These are phyloP conservation scores for Terfezia claveryi DNA, from an alignment of 495 filamentous ascomycete species.

Conservation along the genomic window DNA sequence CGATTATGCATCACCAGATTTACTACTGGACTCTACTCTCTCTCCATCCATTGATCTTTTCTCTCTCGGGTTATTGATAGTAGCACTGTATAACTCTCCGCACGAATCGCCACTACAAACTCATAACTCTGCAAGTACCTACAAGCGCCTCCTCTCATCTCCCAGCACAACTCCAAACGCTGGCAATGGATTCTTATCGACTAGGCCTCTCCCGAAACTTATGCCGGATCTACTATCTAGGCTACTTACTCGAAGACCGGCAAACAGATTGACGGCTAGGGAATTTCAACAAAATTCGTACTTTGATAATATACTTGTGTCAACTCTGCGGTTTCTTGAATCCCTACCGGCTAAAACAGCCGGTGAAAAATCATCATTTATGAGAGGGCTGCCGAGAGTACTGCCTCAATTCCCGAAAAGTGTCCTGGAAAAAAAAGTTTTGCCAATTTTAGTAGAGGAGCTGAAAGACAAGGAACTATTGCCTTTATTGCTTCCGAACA, in stretches of 20 bases:
- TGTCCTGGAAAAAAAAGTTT: slow-evolving; percentile 81
- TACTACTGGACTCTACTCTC: slow-evolving; percentile 68
- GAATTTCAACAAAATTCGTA: slow-evolving; percentile 88
- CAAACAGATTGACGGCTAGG: slow-evolving; percentile 63
- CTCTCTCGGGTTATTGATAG: slow-evolving; percentile 66
- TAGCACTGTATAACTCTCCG: slow-evolving; percentile 82
- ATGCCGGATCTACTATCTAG: slow-evolving; percentile 53
- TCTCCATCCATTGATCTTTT: slow-evolving; percentile 71
- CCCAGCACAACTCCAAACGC: slow-evolving; percentile 53
- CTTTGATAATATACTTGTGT: slow-evolving; percentile 90
- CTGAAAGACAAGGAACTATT: slow-evolving; percentile 74
- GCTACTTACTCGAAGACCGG: slow-evolving; percentile 66
- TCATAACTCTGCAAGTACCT: slow-evolving; percentile 51
- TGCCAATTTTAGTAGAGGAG: slow-evolving; percentile 75
- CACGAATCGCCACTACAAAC: slow-evolving; percentile 69
- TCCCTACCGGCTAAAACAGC: slow-evolving; percentile 73
- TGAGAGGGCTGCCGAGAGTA: slow-evolving; percentile 69
- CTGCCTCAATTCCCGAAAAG: slow-evolving; percentile 75
- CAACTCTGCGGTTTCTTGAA: slow-evolving; percentile 86
- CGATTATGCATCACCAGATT: slow-evolving; percentile 86
- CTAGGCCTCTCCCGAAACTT: slow-evolving; percentile 56
- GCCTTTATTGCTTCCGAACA: slow-evolving; percentile 63
- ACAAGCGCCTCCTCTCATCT: slow-evolving; percentile 58
- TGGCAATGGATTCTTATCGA: slow-evolving; percentile 64
- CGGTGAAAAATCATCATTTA: slow-evolving; percentile 74